Percentiles rank a stretch among this genome's conserved stretches.
phyloP scores from a whole-genome alignment of 176 grass and related monocot species.

The Guadua angustifolia region DNA sequence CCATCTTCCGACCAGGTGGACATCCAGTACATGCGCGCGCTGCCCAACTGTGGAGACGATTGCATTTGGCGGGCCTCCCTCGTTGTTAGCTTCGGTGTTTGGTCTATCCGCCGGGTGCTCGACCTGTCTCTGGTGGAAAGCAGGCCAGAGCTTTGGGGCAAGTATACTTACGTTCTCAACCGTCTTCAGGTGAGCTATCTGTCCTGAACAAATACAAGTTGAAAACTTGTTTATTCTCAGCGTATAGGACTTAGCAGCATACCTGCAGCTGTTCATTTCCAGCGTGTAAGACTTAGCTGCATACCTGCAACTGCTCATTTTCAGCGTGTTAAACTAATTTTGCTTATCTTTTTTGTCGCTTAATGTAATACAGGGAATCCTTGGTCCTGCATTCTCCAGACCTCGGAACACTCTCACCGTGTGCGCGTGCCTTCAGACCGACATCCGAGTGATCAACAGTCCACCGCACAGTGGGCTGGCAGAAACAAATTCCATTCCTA shows the following conservation, averaged over 20 bases:
- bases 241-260: not conserved
- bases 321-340: not conserved
- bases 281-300: not conserved
- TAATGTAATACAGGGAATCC: constrained; percentile 67
- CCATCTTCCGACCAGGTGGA: constrained; percentile 41
- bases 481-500: constrained; percentile 6
- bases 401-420: constrained; percentile 49
- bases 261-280: not conserved
- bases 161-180: constrained; percentile 98
- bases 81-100: constrained; percentile 90
- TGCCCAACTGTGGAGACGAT: constrained; percentile 81
- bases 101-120: constrained; percentile 78
- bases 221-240: not conserved
- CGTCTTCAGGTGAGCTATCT: constrained; percentile 78
- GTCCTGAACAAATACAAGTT: constrained; percentile 10
- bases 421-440: constrained; percentile 67
- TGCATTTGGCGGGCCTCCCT: constrained; percentile 79
- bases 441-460: constrained; percentile 41
- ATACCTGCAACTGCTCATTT: not conserved
- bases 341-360: constrained; percentile 30
- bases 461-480: constrained; percentile 15
- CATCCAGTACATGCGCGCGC: constrained; percentile 36
- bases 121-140: constrained; percentile 90
- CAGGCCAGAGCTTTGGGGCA: constrained; percentile 97
- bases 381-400: constrained; percentile 85